Conservation (phyloP, 1,284 basidiomycete species). For the Ustilago hordei region DNA sequence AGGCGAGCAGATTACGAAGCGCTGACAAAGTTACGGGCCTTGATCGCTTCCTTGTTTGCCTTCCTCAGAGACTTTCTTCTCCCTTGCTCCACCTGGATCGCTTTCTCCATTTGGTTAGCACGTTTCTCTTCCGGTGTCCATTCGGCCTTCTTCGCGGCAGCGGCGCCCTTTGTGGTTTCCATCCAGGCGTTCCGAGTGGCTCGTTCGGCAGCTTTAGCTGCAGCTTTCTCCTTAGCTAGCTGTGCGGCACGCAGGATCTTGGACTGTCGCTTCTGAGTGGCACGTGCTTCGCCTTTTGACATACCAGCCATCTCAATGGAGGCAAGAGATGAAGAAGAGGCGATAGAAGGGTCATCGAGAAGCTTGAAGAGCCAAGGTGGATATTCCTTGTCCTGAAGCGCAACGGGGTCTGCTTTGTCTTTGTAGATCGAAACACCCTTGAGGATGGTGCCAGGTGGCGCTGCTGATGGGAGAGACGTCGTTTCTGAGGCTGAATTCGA, state of each 20-base stretch:
- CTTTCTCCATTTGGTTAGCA: constrained; percentile 16
- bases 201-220: constrained; percentile 49
- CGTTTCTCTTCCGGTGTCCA: constrained; percentile 13
- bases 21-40: constrained; percentile 64
- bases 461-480: constrained; percentile 54
- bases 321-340: constrained; percentile 50
- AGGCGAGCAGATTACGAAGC: constrained; percentile 31
- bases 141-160: constrained; percentile 7
- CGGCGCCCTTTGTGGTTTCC: not conserved
- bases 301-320: constrained; percentile 62
- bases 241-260: constrained; percentile 56
- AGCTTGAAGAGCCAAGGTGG: constrained; percentile 90
- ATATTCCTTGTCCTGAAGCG: constrained; percentile 84
- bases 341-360: constrained; percentile 70
- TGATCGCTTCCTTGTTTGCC: constrained; percentile 60
- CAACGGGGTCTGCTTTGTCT: constrained; percentile 82
- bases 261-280: constrained; percentile 59
- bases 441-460: constrained; percentile 77
- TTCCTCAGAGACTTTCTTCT: constrained; percentile 52
- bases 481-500: constrained; percentile 22
- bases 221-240: constrained; percentile 51
- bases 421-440: constrained; percentile 85
- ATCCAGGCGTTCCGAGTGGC: constrained; percentile 15
- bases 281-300: constrained; percentile 65
- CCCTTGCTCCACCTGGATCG: constrained; percentile 38